These are phyloP conservation scores for Amaranthus cruentus DNA, from an alignment of 148 eudicot species.

Conservation along the genomic window DNA sequence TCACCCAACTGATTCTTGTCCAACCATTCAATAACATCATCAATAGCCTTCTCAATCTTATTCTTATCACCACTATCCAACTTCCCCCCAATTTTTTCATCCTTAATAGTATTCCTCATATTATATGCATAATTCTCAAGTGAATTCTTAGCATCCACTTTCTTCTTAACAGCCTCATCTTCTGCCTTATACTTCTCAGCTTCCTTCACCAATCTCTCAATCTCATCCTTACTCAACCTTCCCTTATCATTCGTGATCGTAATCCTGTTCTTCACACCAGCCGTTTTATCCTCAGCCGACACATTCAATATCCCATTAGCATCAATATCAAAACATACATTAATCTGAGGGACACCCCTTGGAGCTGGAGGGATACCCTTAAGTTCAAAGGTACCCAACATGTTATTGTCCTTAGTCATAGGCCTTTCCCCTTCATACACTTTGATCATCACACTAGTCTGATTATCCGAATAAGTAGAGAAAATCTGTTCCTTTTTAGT, in stretches of 20 bases:
- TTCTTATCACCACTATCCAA: slow-evolving; percentile 12
- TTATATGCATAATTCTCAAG: slow-evolving; percentile 27
- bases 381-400: slow-evolving; percentile 23
- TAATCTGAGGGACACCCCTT: slow-evolving; percentile 23
- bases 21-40: slow-evolving; percentile 25
- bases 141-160: slow-evolving; percentile 28
- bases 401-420: slow-evolving; percentile 25
- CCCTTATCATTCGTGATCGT: slow-evolving; percentile 29
- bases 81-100: slow-evolving; percentile 21
- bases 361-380: slow-evolving; percentile 26
- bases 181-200: slow-evolving; percentile 24
- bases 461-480: slow-evolving; percentile 22
- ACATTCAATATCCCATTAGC: slow-evolving; percentile 23
- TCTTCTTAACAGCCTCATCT: slow-evolving; percentile 24
- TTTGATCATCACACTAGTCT: slow-evolving; percentile 19
- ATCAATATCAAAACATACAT: slow-evolving; percentile 23
- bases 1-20: slow-evolving; percentile 29
- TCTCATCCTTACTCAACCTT: slow-evolving; percentile 25
- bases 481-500: slow-evolving; percentile 26
- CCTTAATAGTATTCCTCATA: slow-evolving; percentile 19
- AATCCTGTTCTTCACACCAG: slow-evolving; percentile 27
- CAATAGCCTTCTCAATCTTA: slow-evolving; percentile 28
- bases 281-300: slow-evolving; percentile 24
- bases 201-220: slow-evolving; percentile 26
- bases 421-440: slow-evolving; percentile 25